These are phyloP conservation scores for Kodamaea suecica DNA, from an alignment of 1,139 yeast genomes.

Conservation along the genomic window DNA sequence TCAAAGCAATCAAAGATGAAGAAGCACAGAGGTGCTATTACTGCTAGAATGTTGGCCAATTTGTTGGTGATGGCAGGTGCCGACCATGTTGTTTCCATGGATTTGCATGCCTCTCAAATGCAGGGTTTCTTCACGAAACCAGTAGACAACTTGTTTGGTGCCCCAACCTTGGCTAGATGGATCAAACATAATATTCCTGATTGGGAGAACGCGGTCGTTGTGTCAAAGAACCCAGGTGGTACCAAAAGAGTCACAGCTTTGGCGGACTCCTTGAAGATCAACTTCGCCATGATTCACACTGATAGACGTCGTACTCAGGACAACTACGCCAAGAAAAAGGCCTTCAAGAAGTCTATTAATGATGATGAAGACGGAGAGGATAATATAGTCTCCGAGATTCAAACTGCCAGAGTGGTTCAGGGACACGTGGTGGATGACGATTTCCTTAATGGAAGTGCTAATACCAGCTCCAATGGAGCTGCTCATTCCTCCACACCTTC, in stretches of 20 bases:
- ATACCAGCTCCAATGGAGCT: constrained; percentile 10
- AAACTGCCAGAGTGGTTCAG: constrained; percentile 91
- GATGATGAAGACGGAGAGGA: constrained; percentile 65
- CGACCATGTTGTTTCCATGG: constrained; percentile 98
- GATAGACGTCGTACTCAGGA: constrained; percentile 91
- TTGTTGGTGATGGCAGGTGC: constrained; percentile 97
- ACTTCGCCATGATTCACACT: constrained; percentile 98
- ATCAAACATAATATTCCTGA: constrained; percentile 85
- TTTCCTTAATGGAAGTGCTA: constrained; percentile 30
- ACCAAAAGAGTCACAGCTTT: constrained; percentile 96
- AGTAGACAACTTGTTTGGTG: constrained; percentile 93
- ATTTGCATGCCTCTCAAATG: constrained; percentile 97
- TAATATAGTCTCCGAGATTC: constrained; percentile 74
- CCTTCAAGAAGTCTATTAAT: constrained; percentile 31
- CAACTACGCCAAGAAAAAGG: constrained; percentile 46
- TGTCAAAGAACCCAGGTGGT: constrained; percentile 97
- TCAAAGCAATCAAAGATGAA: constrained; percentile 98
- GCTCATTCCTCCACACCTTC: constrained; percentile 7
- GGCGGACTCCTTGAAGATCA: constrained; percentile 91
- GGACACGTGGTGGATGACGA: constrained; percentile 98
- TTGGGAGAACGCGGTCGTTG: constrained; percentile 81
- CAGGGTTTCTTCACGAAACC: constrained; percentile 98
- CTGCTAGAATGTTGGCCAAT: constrained; percentile 98
- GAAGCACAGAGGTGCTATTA: constrained; percentile 96
- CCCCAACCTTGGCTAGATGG: constrained; percentile 96